These are phyloP conservation scores for Scedosporium boydii DNA, from an alignment of 2,329 filamentous ascomycete species.

Conservation along the genomic window DNA sequence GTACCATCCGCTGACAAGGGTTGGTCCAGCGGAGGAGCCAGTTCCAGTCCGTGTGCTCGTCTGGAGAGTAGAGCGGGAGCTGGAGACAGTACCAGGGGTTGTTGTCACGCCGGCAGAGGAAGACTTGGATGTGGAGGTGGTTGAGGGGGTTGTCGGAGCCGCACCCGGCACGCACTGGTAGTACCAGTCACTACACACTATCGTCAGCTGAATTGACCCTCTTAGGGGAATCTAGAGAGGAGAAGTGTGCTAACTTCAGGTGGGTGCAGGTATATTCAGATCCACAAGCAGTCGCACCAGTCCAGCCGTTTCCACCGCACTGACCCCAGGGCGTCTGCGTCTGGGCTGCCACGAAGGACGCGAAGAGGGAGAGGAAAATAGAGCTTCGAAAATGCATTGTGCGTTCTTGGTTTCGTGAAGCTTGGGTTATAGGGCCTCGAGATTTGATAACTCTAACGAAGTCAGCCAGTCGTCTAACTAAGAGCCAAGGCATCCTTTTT, in stretches of 20 bases:
- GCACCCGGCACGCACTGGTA: not conserved
- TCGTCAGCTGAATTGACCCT: too few species aligned
- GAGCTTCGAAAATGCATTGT: not conserved
- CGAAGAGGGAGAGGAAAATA: not conserved
- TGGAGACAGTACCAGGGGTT: not conserved
- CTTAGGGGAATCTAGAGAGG: too few species aligned
- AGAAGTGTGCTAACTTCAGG: not conserved
- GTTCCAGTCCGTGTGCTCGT: not conserved
- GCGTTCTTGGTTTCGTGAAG: not conserved
- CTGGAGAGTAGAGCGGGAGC: not conserved
- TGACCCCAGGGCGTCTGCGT: not conserved
- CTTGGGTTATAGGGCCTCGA: not conserved
- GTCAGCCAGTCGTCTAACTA: not conserved
- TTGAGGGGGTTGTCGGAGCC: not conserved
- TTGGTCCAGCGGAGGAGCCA: constrained; percentile 14
- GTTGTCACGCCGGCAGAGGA: not conserved
- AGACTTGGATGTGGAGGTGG: not conserved
- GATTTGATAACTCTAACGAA: not conserved
- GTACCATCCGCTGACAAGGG: constrained; percentile 40
- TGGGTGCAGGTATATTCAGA: not conserved
- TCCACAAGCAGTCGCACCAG: not conserved
- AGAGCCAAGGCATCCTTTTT: not conserved
- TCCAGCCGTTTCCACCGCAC: not conserved
- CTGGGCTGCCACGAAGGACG: not conserved
- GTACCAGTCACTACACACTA: not conserved